phyloP scores from a whole-genome alignment of 2,329 filamentous ascomycete genomes.

The Aspergillus tubingensis region DNA sequence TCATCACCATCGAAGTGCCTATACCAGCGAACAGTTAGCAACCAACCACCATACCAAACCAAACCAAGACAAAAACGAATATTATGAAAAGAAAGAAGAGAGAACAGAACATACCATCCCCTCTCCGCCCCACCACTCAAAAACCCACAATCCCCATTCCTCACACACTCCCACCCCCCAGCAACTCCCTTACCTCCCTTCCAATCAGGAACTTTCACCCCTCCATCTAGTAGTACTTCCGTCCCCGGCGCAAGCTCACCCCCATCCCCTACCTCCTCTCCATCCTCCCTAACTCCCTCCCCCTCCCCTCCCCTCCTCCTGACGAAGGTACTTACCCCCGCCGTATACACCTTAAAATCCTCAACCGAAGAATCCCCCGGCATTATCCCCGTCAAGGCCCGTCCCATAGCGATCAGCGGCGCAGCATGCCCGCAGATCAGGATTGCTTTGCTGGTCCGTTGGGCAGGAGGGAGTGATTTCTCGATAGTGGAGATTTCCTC shows the following conservation, averaged over 20 bases:
- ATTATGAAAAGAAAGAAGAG: constrained; percentile 23
- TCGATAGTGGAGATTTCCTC: constrained; percentile 17
- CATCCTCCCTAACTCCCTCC: constrained; percentile 23
- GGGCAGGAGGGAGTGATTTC: constrained; percentile 52
- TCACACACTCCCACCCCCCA: constrained; percentile 77
- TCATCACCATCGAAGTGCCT: constrained; percentile 52
- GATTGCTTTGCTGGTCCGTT: constrained; percentile 59
- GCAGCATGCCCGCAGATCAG: constrained; percentile 90
- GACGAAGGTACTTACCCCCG: constrained; percentile 71
- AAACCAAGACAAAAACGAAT: constrained; percentile 20
- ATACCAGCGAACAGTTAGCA: neutral
- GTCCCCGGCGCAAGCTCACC: constrained; percentile 33
- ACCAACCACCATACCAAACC: neutral
- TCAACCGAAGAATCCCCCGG: constrained; percentile 70
- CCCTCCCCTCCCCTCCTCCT: constrained; percentile 39
- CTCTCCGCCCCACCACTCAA: constrained; percentile 78
- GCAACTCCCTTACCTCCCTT: constrained; percentile 62
- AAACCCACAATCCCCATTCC: constrained; percentile 84
- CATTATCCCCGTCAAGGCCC: constrained; percentile 76
- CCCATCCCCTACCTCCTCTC: neutral
- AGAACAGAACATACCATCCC: constrained; percentile 68
- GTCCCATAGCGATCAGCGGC: constrained; percentile 80
- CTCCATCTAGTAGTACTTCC: constrained; percentile 22
- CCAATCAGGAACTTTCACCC: constrained; percentile 51
- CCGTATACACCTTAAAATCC: constrained; percentile 85